A percentile compares a stretch with the other conserved stretches of the same genome.
phyloP scores from a whole-genome alignment of 192 early-diverging fungal species.

The Mycoemilia scoparia region DNA sequence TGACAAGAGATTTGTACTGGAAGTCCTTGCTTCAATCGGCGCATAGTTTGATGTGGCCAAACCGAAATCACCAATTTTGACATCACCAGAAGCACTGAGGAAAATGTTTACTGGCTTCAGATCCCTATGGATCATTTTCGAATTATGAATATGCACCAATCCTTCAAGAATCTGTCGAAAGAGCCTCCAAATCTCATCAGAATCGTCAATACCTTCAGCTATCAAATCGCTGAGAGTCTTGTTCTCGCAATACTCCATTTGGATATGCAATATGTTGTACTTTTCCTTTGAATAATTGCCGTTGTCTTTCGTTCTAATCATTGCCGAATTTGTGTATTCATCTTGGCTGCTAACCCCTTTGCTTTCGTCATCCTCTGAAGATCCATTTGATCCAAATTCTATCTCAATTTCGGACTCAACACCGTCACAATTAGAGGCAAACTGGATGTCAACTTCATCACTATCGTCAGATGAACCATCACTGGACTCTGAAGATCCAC shows the following conservation, averaged over 20 bases:
- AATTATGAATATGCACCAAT: slow-evolving; percentile 69
- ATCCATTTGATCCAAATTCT: no score
- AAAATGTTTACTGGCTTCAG: slow-evolving; percentile 58
- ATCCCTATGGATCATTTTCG: slow-evolving; percentile 63
- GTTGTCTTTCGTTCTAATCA: no score
- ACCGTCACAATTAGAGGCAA: no score
- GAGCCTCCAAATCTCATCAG: slow-evolving; percentile 67
- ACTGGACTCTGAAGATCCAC: no score
- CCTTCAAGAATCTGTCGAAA: slow-evolving; percentile 86
- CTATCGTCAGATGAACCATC: no score
- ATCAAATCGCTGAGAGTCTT: slow-evolving; percentile 76
- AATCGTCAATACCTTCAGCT: slow-evolving; percentile 52
- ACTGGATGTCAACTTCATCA: no score
- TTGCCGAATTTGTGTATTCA: no score
- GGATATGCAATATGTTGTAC: slow-evolving; percentile 63
- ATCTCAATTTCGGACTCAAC: no score
- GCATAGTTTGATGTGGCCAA: slow-evolving; percentile 47
- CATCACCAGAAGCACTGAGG: slow-evolving; percentile 24
- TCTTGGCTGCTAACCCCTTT: no score
- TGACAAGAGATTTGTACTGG: slow-evolving; percentile 11
- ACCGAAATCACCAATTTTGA: slow-evolving; percentile 93
- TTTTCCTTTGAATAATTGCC: no score
- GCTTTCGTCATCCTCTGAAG: no score
- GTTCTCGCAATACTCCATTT: slow-evolving; percentile 98
- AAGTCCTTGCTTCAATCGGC: slow-evolving; percentile 8